Percentiles rank a stretch among this genome's conserved stretches.
phyloP scores from a whole-genome alignment of 176 grass and related monocot genomes.

The Carex pumila region DNA sequence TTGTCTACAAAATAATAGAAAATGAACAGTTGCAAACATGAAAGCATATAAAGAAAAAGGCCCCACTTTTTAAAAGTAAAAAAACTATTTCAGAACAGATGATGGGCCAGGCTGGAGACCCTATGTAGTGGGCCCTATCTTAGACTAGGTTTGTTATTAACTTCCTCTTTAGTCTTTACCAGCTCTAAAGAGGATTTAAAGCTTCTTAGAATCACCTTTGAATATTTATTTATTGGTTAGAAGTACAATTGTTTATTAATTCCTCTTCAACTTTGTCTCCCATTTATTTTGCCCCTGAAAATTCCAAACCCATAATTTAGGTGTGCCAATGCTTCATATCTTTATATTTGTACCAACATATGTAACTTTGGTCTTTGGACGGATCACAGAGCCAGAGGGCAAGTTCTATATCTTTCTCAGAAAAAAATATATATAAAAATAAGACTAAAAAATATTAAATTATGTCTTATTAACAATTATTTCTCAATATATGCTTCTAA shows the following conservation, averaged over 20 bases:
- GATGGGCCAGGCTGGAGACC: slow-evolving; percentile 19
- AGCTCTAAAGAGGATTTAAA: slow-evolving; percentile 23
- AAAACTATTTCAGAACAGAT: slow-evolving; percentile 1
- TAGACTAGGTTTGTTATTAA: slow-evolving; percentile 13
- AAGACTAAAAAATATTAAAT: no score
- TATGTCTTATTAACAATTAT: no score
- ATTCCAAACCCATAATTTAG: not conserved
- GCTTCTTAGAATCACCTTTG: slow-evolving; percentile 15
- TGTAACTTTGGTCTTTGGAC: no score
- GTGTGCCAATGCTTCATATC: not conserved
- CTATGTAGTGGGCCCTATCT: not conserved
- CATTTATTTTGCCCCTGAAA: not conserved
- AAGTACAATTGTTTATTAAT: slow-evolving; percentile 17
- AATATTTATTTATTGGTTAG: slow-evolving; percentile 4
- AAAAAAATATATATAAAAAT: no score
- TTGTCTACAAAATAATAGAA: not conserved
- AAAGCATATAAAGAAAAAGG: slow-evolving; percentile 8
- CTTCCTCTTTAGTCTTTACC: slow-evolving; percentile 4
- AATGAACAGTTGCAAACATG: slow-evolving; percentile 1
- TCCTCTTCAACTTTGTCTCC: not conserved
- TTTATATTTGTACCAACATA: not conserved
- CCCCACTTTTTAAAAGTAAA: not conserved
- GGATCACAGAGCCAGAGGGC: no score
- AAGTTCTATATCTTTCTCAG: no score
- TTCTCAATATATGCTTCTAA: no score